phyloP scores from a whole-genome alignment of 2,329 filamentous ascomycete genomes.

The Ceratocystiopsis minuta region DNA sequence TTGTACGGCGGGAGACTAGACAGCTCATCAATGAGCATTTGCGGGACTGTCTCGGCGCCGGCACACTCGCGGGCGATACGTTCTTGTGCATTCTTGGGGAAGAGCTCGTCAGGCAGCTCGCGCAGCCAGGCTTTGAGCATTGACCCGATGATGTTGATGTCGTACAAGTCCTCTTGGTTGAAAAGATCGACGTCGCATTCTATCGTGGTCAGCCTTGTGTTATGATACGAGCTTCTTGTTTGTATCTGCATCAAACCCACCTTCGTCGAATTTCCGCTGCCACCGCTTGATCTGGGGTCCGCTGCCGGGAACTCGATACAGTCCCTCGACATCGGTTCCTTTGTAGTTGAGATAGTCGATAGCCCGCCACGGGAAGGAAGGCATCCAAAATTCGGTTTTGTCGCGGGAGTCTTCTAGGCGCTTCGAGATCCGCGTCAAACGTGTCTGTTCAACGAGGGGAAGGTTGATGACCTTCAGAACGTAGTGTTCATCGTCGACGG shows the following conservation, averaged over 20 bases:
- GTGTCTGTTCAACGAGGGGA: constrained; percentile 73
- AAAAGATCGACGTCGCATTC: constrained; percentile 84
- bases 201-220: constrained; percentile 14
- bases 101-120: constrained; percentile 83
- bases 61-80: constrained; percentile 64
- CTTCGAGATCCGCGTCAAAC: constrained; percentile 81
- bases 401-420: constrained; percentile 72
- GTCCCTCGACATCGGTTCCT: constrained; percentile 78
- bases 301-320: constrained; percentile 84
- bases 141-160: constrained; percentile 91
- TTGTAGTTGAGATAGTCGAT: constrained; percentile 96
- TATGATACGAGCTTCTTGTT: neutral
- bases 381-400: constrained; percentile 99
- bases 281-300: constrained; percentile 83
- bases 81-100: constrained; percentile 70
- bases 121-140: constrained; percentile 94
- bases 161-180: constrained; percentile 70
- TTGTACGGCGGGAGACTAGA: constrained; percentile 92
- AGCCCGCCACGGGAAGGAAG: constrained; percentile 81
- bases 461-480: constrained; percentile 70
- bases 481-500: constrained; percentile 68
- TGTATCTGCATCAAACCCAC: constrained; percentile 24
- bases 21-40: constrained; percentile 70
- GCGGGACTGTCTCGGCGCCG: constrained; percentile 62
- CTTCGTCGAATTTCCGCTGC: constrained; percentile 78